A percentile compares a stretch with the other conserved stretches of the same genome.
Conservation (phyloP, 2,329 filamentous ascomycete species). For the Aspergillus persii region DNA sequence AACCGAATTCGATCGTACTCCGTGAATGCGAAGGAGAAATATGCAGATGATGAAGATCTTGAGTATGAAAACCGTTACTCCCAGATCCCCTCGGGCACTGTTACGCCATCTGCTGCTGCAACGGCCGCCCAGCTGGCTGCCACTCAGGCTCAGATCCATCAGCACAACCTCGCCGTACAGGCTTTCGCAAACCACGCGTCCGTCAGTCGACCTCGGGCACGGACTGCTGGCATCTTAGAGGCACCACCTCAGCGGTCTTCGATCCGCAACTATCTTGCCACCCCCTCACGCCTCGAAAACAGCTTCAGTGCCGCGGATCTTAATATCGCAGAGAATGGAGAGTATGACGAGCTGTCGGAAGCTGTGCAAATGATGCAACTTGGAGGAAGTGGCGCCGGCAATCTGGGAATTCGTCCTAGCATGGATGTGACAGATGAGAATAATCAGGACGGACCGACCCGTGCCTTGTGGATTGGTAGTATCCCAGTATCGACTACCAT, state of each 20-base stretch:
- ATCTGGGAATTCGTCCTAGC: conserved; percentile 61
- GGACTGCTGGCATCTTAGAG: conserved; percentile 89
- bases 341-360: conserved; percentile 76
- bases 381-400: conserved; percentile 35
- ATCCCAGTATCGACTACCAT: conserved; percentile 96
- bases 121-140: conserved; percentile 58
- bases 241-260: conserved; percentile 64
- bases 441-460: conserved; percentile 82
- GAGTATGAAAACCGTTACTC: conserved; percentile 64
- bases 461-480: conserved; percentile 93
- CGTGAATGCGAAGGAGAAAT: conserved; percentile 97
- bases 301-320: conserved; percentile 74
- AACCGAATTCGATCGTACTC: conserved; percentile 96
- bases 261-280: conserved; percentile 72
- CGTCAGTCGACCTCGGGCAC: conserved; percentile 77
- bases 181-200: conserved; percentile 84
- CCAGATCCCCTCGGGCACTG: conserved; percentile 56
- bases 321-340: conserved; percentile 68
- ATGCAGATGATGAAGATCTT: conserved; percentile 83
- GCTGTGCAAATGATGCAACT: conserved; percentile 80
- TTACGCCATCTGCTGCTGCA: conserved; percentile 58
- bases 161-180: conserved; percentile 90
- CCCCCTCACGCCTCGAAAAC: conserved; percentile 71
- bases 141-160: conserved; percentile 70
- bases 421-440: conserved; percentile 73